Base-by-base conservation (phyloP, 441 rosid genomes). In the Populus hybrid region DNA sequence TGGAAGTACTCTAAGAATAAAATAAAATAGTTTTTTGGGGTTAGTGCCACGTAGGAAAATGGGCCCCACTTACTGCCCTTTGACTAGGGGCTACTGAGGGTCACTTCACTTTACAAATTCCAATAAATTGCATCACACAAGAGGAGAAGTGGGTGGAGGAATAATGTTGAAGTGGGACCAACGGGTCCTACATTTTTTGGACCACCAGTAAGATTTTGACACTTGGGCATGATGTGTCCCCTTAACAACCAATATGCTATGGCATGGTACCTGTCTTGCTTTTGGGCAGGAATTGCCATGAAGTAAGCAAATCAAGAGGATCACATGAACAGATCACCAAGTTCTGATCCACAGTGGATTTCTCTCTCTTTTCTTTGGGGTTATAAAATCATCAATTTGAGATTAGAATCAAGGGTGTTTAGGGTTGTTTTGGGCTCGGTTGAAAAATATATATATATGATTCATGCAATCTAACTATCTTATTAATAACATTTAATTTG, bases 111-210 rank as follows among this genome's bases (percentile, higher is more conserved):
- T 26, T 5, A 2, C 82, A 63, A 75, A 34, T 78, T 54, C 81
- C 75, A 75, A 74, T 46, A 65, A 28, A 20, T 21, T 4, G 23
- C 18, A 6, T 9, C n/a, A 68, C 72, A 72, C 76, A 16, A 8
- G 81, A 66, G 82, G 82, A 68, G 85, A 63, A 57, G 84, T 78
- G 8, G 86, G 81, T 86, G 79, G 6, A 63, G n/a, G 5, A 2
- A 50, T 81, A 26, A 70, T 54, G n/a, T 2, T 5, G 8, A 6
- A 18, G 63, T 63, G 66, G 59, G 78, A n/a, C 76, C 69, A n/a
- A 5, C 23, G 74, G 77, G 73, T 46, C 75, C 72, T 18, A 10
- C 16, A 23, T 4, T 2, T 46, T 46, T 20, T 9, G 16, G 4
- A 23, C 20, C 9, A 30, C 78, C 30, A 11, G 1, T 36, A 0